A percentile compares a stretch with the other conserved stretches of the same genome.
phyloP scores from a whole-genome alignment of 176 grass and related monocot species.

The Rhynchospora tenuis region DNA sequence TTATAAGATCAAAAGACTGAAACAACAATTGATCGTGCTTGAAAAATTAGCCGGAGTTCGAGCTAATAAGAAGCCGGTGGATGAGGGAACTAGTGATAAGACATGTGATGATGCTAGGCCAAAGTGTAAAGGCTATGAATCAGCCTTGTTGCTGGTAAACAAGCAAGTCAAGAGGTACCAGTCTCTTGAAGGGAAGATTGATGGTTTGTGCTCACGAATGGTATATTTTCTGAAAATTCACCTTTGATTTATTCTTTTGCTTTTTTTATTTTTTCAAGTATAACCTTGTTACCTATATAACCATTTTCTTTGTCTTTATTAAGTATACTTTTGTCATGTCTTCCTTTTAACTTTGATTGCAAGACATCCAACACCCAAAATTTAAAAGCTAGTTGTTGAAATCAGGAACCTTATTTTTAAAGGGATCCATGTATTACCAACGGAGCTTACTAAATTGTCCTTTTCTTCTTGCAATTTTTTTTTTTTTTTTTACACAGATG shows the following conservation, averaged over 20 bases:
- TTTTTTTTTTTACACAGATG: neutral
- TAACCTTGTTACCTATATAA: too few relatives aligned
- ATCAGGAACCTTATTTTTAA: too few relatives aligned
- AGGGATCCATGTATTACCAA: too few relatives aligned
- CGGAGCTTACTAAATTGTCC: neutral
- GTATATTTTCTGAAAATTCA: slow-evolving; percentile 7
- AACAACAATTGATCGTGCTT: slow-evolving; percentile 58
- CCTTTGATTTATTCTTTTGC: neutral
- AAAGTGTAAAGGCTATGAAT: slow-evolving; percentile 36
- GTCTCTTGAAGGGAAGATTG: slow-evolving; percentile 77
- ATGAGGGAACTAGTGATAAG: slow-evolving; percentile 22
- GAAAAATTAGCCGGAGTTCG: slow-evolving; percentile 36
- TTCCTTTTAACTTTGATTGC: too few relatives aligned
- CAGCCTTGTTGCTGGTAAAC: slow-evolving; percentile 45
- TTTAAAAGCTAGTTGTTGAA: too few relatives aligned
- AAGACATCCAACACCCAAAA: too few relatives aligned
- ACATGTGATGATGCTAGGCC: slow-evolving; percentile 15
- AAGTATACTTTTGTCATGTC: too few relatives aligned
- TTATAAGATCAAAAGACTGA: slow-evolving; percentile 95
- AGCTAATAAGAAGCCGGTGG: slow-evolving; percentile 1
- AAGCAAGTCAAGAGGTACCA: slow-evolving; percentile 79
- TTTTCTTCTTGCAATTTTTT: neutral
- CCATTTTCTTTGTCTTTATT: too few relatives aligned
- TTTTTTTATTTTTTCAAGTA: neutral
- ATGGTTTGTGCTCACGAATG: slow-evolving; percentile 63